Evolutionary conservation across 2,329 filamentous ascomycete species (phyloP), one percentile per base, ranked within the genome.

Genomic region (Exophiala sp.): DNA sequence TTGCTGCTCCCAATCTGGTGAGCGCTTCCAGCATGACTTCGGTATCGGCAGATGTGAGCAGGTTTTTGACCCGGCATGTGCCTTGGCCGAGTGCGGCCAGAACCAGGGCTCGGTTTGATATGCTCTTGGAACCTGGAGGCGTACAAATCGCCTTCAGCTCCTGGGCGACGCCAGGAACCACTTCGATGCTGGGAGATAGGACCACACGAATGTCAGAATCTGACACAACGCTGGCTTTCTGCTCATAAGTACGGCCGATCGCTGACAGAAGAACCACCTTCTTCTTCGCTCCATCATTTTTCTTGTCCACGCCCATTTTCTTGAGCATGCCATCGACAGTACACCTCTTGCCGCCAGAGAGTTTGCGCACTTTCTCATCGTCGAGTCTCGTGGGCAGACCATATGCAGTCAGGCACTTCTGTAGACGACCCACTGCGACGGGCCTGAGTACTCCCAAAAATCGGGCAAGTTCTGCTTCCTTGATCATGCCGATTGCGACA

Each of bases 221-320:
- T 9, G 85, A 79, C n/a, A 97, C 90, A 8, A 88, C 82, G 60
- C 85, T 96, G 22, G 93, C 93, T 66, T 85, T 86, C 47, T 82
- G 85, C 70, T 98, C 93, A 63, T 91, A 72, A 0, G 89, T 94
- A 62, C 84, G 81, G 50, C 93, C 93, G 64, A 98, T 95, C 10
- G 86, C 86, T 1, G 89, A 90, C 9, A 98, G 76, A 6, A 98
- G 78, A 5, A 96, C 91, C 56, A 98, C 86, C 71, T 95, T 97
- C 76, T 98, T 98, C 69, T 91, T 89, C 52, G 80, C 80, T 1
- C 93, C 93, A 38, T 95, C 86, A 59, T 98, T 98, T 75, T 98
- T 98, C 78, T 98, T 98, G 71, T 98, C 93, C 7, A 98, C 85
- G 0, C 86, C 89, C 93, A 98, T 98, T 66, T 95, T 95, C 58